Evolutionary conservation across 2,329 filamentous ascomycete species (phyloP).

Genomic region (Trichoderma sp.): DNA sequence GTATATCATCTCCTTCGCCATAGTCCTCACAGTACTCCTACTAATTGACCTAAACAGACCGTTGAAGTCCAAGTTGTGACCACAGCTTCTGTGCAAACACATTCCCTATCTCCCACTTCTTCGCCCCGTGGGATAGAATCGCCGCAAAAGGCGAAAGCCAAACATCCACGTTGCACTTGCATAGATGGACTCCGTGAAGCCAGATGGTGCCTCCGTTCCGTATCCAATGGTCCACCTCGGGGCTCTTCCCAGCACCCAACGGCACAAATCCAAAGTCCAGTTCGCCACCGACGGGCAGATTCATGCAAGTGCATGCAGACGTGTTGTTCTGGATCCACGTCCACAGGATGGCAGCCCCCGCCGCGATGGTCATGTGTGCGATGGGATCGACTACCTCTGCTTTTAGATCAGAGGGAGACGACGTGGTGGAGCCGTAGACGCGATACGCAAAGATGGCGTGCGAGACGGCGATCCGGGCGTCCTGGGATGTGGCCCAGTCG

Average conservation of each 20-base stretch:
- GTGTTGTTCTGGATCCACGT: slow-evolving; percentile 33
- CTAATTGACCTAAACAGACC: neutral
- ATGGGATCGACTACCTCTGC: slow-evolving; percentile 33
- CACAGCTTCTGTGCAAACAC: slow-evolving; percentile 19
- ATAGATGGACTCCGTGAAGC: slow-evolving; percentile 14
- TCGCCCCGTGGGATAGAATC: slow-evolving; percentile 5
- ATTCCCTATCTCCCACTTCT: slow-evolving; percentile 14
- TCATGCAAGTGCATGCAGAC: slow-evolving; percentile 23
- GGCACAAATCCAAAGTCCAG: slow-evolving; percentile 17
- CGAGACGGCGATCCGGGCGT: slow-evolving; percentile 33
- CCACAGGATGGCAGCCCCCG: slow-evolving; percentile 36
- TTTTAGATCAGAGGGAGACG: neutral
- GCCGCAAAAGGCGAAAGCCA: slow-evolving; percentile 19
- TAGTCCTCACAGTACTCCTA: neutral
- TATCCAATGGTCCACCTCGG: slow-evolving; percentile 19
- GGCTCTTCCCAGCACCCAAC: slow-evolving; percentile 6
- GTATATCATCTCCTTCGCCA: neutral
- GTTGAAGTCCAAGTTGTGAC: slow-evolving; percentile 9
- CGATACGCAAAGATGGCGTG: slow-evolving; percentile 35
- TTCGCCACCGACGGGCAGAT: neutral
- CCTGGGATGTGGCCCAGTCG: slow-evolving; percentile 31
- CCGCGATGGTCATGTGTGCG: slow-evolving; percentile 33
- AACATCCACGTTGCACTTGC: slow-evolving; percentile 15
- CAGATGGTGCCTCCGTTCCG: slow-evolving; percentile 12
- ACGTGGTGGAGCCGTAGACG: slow-evolving; percentile 24